These are phyloP conservation scores for Giardia duodenalis DNA, from an alignment of 208 protist species.

Conservation along the genomic window DNA sequence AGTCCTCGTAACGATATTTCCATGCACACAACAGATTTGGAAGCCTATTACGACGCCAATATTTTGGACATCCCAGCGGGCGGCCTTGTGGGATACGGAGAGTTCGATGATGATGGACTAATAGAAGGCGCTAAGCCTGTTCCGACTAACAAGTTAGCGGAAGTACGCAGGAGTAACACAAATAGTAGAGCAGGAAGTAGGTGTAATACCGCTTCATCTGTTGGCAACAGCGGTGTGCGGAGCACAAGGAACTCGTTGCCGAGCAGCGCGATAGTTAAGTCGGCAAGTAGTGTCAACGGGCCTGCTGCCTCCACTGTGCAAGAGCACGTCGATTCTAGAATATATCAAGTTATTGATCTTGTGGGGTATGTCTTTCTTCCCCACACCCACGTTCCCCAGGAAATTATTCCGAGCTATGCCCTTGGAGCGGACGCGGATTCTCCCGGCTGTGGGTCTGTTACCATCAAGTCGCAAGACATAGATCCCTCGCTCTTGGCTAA, in stretches of 20 bases:
- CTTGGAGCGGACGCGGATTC: too few species aligned
- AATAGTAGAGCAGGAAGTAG: not conserved
- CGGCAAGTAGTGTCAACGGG: not conserved
- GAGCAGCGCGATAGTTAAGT: not conserved
- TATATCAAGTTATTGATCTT: not conserved
- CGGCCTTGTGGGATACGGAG: not conserved
- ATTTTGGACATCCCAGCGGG: not conserved
- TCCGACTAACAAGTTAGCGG: not conserved
- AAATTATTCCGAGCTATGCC: not conserved
- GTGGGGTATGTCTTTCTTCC: not conserved
- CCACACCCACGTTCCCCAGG: not conserved
- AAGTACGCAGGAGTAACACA: not conserved
- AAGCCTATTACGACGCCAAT: not conserved
- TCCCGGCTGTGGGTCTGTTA: slow-evolving; percentile 8
- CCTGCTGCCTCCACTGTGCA: not conserved
- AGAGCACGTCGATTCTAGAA: not conserved
- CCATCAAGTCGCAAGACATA: not conserved
- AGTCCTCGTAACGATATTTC: not conserved
- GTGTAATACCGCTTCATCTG: not conserved
- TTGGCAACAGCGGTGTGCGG: not conserved
- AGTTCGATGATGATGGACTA: not conserved
- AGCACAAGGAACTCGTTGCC: not conserved
- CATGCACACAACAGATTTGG: not conserved
- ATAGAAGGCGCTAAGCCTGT: not conserved
- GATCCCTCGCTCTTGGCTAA: not conserved